These are phyloP conservation scores for Solanum appendiculatum DNA, from an alignment of 257 asterid species.

Conservation along the genomic window DNA sequence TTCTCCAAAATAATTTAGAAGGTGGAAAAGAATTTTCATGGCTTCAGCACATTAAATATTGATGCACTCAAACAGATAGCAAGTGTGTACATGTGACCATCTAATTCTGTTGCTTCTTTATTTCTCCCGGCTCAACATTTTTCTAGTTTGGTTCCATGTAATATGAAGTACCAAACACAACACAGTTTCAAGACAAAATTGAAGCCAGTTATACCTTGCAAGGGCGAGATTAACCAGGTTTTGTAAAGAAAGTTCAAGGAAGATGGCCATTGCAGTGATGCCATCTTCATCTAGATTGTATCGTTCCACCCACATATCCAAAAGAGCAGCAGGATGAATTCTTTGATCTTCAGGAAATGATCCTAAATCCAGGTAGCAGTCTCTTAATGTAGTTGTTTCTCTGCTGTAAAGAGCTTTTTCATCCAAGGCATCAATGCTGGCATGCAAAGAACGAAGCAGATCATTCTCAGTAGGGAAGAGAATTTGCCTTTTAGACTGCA, in stretches of 20 bases:
- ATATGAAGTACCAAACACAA: not conserved
- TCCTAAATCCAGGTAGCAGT: conserved; percentile 23
- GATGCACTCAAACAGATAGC: not conserved
- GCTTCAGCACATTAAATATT: not conserved
- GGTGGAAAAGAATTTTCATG: not conserved
- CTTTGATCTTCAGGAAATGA: conserved; percentile 28
- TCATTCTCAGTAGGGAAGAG: conserved; percentile 5
- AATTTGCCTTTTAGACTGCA: conserved; percentile 10
- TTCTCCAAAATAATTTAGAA: not conserved
- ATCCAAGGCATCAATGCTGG: conserved; percentile 22
- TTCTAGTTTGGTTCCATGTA: not conserved
- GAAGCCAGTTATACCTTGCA: conserved; percentile 12
- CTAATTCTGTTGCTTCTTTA: not conserved
- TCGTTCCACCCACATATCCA: conserved; percentile 29
- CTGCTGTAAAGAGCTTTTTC: not conserved
- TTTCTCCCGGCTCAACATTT: not conserved
- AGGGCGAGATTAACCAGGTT: conserved; percentile 24
- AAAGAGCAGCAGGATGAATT: conserved; percentile 17
- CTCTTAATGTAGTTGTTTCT: conserved; percentile 1
- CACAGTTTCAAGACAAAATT: not conserved
- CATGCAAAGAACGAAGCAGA: conserved; percentile 12
- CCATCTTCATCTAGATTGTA: conserved; percentile 23
- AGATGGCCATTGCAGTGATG: not conserved
- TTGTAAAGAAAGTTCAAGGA: conserved; percentile 14
- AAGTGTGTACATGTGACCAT: not conserved